Evolutionary conservation across 1,139 yeast species (phyloP), one percentile per base, ranked within the genome.

Genomic region (Blastobotrys arbuscula): DNA sequence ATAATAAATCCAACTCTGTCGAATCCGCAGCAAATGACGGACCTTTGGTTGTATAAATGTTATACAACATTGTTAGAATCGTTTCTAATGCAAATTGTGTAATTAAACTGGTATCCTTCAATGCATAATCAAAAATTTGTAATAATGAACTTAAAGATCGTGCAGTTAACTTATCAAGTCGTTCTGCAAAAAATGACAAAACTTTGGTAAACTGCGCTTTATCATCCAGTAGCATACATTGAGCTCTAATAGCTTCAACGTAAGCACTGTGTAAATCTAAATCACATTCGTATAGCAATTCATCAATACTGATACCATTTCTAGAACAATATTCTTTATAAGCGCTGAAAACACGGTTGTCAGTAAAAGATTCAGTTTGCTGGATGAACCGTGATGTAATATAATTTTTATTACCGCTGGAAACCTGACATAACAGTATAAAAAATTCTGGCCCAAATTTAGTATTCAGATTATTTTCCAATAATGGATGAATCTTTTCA

Each of bases 71-170:
- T 2, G 73, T 62, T 2, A 83, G 51, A 1, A 75, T 62, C 28
- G 74, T 56, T 62, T 88, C 96, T 18, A 83, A 66, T 2, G 78
- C 63, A 59, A 83, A 84, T 62, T 87, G 96, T n/a, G 77, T 72
- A 48, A 86, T 73, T 1, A 77, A 56, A 84, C 87, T 81, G 0
- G 77, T 75, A 3, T 76, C 76, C 8, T 76, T 66, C 21, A 83
- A 65, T 15, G 74, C 56, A 0, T 59, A 49, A 47, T 72, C 76
- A n/a, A 79, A 47, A 2, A 65, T 36, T 19, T 42, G 36, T 18
- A 53, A 39, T 9, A 50, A 39, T 38, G 49, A 28, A 7, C 16
- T 9, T 13, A 48, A 49, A 8, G 33, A 26, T 37, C 41, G 12
- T 10, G 41, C 3, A 8, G 13, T 39, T 12, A 38, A 31, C 44